Conservation (phyloP, 345 rosid genomes). For the Chamaenerion angustifolium region DNA sequence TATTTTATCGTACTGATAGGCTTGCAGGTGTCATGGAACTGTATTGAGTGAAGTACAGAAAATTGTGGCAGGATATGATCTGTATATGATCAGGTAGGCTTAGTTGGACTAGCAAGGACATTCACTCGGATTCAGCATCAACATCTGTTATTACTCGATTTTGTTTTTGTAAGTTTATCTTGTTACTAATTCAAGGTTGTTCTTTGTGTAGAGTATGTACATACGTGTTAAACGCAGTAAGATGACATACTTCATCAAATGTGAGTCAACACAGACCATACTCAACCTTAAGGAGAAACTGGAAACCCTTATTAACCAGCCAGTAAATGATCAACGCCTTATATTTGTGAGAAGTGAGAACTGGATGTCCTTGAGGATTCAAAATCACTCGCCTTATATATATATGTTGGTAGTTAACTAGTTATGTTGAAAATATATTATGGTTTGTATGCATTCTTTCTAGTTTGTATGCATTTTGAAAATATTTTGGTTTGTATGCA, state of each 20-base stretch:
- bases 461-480: too few species aligned
- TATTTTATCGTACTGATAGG: constrained; percentile 20
- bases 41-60: constrained; percentile 21
- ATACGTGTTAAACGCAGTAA: constrained; percentile 82
- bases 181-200: background rate
- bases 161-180: too few species aligned
- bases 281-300: constrained; percentile 66
- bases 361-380: constrained; percentile 61
- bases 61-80: constrained; percentile 26
- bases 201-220: constrained; percentile 60
- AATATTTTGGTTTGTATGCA: too few species aligned
- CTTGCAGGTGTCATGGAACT: constrained; percentile 68
- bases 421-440: too few species aligned
- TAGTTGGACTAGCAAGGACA: too few species aligned
- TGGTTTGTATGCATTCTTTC: too few species aligned
- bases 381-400: constrained; percentile 70
- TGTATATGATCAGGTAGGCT: too few species aligned
- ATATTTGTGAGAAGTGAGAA: constrained; percentile 42
- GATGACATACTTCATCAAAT: constrained; percentile 73
- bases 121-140: too few species aligned
- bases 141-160: too few species aligned
- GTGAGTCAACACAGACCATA: constrained; percentile 73
- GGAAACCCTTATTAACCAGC: constrained; percentile 47
- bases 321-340: constrained; percentile 55
- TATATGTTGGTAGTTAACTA: too few species aligned